Base-by-base conservation (phyloP, 768 basidiomycete species). In the Tephrocybe sp. region DNA sequence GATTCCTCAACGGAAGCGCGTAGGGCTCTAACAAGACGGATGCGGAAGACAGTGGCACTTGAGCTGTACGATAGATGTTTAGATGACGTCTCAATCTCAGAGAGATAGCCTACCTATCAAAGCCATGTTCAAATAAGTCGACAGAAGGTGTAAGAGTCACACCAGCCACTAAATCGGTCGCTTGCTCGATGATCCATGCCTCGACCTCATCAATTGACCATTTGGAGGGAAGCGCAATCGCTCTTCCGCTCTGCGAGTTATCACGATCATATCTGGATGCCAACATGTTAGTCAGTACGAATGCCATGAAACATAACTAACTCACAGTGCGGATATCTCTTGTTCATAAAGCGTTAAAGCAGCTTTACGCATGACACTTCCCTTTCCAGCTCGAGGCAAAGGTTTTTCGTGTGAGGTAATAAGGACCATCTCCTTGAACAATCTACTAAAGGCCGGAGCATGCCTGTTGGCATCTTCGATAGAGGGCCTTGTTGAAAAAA, bases 401-500 rank as follows among this genome's bases (percentile, higher is more conserved):
- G 73, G 76, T 47, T 75, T 75, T 0, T 61, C 64, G 1, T 57
- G 55, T 3, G 65, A 60, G 0, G 77, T 65, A 13, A 79, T 58
- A 22, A 79, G 36, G 30, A 82, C 74, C 75, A 80, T 76, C 55
- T 81, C 74, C 53, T 74, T 75, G 62, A 74, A 77, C 10, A 77
- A 65, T 15, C 70, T 63, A 45, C 72, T 74, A 40, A 70, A 75
- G 0, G 65, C 49, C 0, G 76, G 75, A 0, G 69, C 67, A 1
- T 57, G 55, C 19, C 52, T 58, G 54, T 78, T 78, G 2, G 74
- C 75, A 22, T 74, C 67, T 18, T 74, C 74, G 2, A 76, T 66
- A 10, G 60, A 52, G 2, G 61, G 64, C 69, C 70, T 76, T 2
- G 15, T n/a, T 4, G 5, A 34, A 34, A 38, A 15, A 34, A 15